Evolutionary conservation across 2,329 filamentous ascomycete genomes (phyloP).

Genomic region (Epichloe sibirici): DNA sequence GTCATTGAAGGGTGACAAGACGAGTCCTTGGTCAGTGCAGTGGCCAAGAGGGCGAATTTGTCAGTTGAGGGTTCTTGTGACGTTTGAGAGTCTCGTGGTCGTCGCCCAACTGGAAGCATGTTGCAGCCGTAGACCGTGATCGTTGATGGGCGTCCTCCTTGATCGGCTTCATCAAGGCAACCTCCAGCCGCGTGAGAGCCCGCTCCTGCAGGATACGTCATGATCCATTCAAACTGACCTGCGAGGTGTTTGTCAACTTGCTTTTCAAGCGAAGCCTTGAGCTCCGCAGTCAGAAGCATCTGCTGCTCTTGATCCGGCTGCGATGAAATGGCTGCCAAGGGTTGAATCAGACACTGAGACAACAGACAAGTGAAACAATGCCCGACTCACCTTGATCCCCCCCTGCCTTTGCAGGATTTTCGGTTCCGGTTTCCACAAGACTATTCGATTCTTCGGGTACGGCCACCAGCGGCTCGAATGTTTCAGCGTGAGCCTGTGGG

Average conservation of each 20-base stretch:
- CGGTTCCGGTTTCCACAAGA: not conserved
- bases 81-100: not conserved
- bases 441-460: constrained; percentile 18
- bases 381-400: not conserved
- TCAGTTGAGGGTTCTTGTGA: constrained; percentile 15
- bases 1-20: constrained; percentile 10
- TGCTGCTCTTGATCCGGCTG: not conserved
- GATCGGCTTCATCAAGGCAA: constrained; percentile 5
- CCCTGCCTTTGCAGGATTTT: not conserved
- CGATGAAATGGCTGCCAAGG: not conserved
- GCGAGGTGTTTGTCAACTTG: constrained; percentile 31
- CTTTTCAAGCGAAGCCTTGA: not conserved
- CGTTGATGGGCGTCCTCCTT: not conserved
- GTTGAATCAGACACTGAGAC: not conserved
- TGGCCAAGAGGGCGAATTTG: constrained; percentile 36
- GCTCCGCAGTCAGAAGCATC: not conserved
- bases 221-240: constrained; percentile 39
- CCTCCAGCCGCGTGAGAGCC: constrained; percentile 12
- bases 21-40: constrained; percentile 23
- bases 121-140: constrained; percentile 37
- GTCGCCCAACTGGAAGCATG: constrained; percentile 21
- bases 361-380: not conserved
- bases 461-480: constrained; percentile 21
- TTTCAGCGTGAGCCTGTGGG: constrained; percentile 18
- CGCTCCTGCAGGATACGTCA: constrained; percentile 25